A percentile compares a stretch with the other conserved stretches of the same genome.
Evolutionary conservation across 495 filamentous ascomycete genomes (phyloP).

Genomic region (Hyaloscypha variabilis): DNA sequence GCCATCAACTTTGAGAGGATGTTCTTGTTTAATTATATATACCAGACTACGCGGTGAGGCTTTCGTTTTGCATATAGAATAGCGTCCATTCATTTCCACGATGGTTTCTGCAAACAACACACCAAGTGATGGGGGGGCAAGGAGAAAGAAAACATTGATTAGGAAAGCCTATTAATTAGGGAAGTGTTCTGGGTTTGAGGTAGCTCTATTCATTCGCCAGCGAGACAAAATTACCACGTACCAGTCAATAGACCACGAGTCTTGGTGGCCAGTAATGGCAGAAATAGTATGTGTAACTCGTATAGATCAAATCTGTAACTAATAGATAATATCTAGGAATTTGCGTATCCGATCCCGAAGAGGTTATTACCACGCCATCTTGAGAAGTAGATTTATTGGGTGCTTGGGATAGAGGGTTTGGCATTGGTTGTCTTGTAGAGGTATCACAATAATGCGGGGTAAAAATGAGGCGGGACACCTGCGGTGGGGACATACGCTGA

Average conservation of each 20-base stretch:
- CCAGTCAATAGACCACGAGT: constrained; percentile 7
- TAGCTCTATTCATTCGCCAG: constrained; percentile 7
- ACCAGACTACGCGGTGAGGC: neutral
- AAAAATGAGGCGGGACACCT: constrained; percentile 14
- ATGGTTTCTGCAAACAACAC: neutral
- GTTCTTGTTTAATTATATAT: too few species aligned
- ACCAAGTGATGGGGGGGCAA: neutral
- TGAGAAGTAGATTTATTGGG: constrained; percentile 12
- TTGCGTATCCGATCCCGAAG: constrained; percentile 2
- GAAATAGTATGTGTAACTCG: constrained; percentile 5
- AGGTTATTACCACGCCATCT: constrained; percentile 2
- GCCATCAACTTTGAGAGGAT: neutral
- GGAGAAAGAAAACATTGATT: constrained; percentile 2
- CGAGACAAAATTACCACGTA: constrained; percentile 8
- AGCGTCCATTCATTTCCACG: neutral
- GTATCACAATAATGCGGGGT: constrained; percentile 22
- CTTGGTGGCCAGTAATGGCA: constrained; percentile 4
- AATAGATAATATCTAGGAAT: constrained; percentile 12
- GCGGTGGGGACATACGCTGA: constrained; percentile 15
- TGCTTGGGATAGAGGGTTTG: constrained; percentile 6
- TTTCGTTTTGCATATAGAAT: neutral
- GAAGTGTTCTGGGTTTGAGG: constrained; percentile 7
- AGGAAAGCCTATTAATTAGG: constrained; percentile 7
- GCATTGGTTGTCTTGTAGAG: constrained; percentile 8
- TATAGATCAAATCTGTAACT: constrained; percentile 7